A percentile compares a stretch with the other conserved stretches of the same genome.
Evolutionary conservation across 768 basidiomycete genomes (phyloP).

Genomic region (Leccinum aurantiacum): DNA sequence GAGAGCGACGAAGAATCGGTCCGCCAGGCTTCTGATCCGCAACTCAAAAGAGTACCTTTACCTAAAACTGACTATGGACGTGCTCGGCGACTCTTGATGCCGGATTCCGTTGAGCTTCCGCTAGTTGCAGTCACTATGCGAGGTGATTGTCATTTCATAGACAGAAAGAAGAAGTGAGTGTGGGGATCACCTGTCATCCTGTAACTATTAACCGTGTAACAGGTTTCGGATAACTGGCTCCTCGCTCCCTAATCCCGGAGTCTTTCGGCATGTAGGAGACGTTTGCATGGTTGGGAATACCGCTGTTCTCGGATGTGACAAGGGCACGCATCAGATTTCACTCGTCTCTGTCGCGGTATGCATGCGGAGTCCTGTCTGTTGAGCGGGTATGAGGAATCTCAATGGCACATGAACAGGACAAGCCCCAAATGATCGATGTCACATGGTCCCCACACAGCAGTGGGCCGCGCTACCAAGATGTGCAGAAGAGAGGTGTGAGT

Average conservation of each 20-base stretch:
- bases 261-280: constrained; percentile 45
- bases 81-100: constrained; percentile 33
- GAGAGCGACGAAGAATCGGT: constrained; percentile 17
- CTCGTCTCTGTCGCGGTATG: constrained; percentile 37
- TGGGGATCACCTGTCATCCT: neutral
- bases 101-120: constrained; percentile 31
- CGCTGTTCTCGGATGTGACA: constrained; percentile 44
- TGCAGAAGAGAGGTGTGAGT: constrained; percentile 36
- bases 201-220: constrained; percentile 17
- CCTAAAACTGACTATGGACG: constrained; percentile 35
- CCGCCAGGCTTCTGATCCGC: constrained; percentile 19
- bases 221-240: constrained; percentile 38
- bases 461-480: constrained; percentile 25
- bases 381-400: constrained; percentile 23
- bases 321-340: constrained; percentile 43
- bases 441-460: constrained; percentile 34
- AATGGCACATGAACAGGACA: constrained; percentile 29
- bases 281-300: constrained; percentile 43
- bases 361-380: constrained; percentile 27
- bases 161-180: constrained; percentile 33
- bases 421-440: constrained; percentile 34
- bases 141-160: constrained; percentile 45
- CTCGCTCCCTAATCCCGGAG: constrained; percentile 39
- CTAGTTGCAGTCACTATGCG: constrained; percentile 47
- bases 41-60: constrained; percentile 30